A percentile compares a stretch with the other conserved stretches of the same genome.
phyloP scores from a whole-genome alignment of 345 rosid genomes.

The Kandelia obovata region DNA sequence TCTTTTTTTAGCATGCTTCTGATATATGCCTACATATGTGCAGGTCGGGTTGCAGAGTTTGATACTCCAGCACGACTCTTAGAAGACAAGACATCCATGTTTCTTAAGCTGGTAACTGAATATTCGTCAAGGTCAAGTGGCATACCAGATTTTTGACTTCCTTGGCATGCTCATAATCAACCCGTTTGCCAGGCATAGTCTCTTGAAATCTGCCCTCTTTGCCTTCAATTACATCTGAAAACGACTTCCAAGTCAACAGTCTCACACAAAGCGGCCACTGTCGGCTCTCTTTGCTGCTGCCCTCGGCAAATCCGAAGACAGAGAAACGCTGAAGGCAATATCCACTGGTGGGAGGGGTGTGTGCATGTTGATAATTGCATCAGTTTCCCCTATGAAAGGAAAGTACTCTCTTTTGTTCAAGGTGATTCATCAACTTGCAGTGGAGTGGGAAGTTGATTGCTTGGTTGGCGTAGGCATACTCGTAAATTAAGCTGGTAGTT shows the following conservation, averaged over 20 bases:
- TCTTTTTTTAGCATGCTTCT: neutral
- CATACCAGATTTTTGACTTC: conserved; percentile 67
- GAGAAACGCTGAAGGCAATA: too few species aligned
- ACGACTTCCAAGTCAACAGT: neutral
- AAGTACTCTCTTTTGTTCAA: conserved; percentile 13
- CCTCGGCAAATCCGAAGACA: conserved; percentile 13
- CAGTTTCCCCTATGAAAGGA: conserved; percentile 8
- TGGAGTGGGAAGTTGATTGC: conserved; percentile 7
- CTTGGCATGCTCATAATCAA: conserved; percentile 25
- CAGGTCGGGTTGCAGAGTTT: conserved; percentile 93
- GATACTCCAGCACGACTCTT: conserved; percentile 73
- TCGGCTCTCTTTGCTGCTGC: conserved; percentile 20
- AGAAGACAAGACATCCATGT: conserved; percentile 95
- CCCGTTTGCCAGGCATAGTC: neutral
- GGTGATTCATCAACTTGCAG: conserved; percentile 16
- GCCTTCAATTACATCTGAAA: too few species aligned
- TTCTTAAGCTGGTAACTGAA: conserved; percentile 82
- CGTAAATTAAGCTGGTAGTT: conserved; percentile 11
- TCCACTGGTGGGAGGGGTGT: conserved; percentile 2
- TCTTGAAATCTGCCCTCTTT: too few species aligned
- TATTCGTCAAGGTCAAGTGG: conserved; percentile 94
- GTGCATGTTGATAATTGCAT: conserved; percentile 8
- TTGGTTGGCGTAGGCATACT: conserved; percentile 8
- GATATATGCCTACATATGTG: conserved; percentile 6
- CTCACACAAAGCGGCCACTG: conserved; percentile 12